Conservation (phyloP, 371 early-diverging fungal species). For the Dinochytrium kinnereticum region DNA sequence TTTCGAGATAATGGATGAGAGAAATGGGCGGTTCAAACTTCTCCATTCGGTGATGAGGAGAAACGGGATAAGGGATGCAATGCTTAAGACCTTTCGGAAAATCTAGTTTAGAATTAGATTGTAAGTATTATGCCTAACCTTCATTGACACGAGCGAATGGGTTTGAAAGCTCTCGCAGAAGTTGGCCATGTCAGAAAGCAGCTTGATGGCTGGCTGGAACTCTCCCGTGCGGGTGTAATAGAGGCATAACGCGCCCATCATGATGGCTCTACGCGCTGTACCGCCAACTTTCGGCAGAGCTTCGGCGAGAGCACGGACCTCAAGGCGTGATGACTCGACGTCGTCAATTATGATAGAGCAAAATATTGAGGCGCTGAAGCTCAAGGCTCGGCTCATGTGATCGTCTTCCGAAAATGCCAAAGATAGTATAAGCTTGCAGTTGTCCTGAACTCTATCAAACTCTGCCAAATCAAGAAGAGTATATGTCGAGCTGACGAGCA, state of each 20-base stretch:
- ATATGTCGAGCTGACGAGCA: conserved; percentile 3
- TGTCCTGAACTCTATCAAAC: background rate
- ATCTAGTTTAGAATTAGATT: too few species aligned
- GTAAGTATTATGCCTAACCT: too few species aligned
- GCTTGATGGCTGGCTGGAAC: background rate
- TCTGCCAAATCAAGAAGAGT: background rate
- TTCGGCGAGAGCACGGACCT: conserved; percentile 1
- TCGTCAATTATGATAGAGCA: background rate
- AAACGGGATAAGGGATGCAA: background rate
- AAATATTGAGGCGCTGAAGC: background rate
- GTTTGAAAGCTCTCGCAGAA: background rate
- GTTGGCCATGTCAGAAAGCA: background rate
- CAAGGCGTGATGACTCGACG: background rate
- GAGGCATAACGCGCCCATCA: background rate
- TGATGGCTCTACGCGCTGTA: background rate
- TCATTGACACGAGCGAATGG: background rate
- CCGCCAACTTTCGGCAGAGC: background rate
- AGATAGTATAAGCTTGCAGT: background rate
- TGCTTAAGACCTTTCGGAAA: background rate
- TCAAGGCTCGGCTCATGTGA: background rate
- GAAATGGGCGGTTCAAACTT: background rate
- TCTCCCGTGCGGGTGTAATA: background rate
- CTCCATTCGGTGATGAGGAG: conserved; percentile 5
- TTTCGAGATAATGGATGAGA: background rate
- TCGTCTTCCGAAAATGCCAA: conserved; percentile 10